phyloP scores from a whole-genome alignment of 345 rosid species.

The Noccaea caerulescens region DNA sequence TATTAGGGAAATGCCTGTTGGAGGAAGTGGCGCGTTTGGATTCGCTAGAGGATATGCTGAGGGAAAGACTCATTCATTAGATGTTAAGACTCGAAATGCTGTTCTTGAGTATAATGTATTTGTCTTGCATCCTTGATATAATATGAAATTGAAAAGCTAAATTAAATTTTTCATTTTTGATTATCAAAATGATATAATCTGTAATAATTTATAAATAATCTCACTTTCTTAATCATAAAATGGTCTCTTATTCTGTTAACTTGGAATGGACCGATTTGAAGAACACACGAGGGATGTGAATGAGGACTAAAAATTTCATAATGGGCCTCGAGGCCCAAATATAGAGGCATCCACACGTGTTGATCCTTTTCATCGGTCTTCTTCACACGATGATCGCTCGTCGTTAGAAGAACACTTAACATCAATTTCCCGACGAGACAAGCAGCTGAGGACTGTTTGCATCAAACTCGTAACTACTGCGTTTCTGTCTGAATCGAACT shows the following conservation, averaged over 20 bases:
- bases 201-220: no score
- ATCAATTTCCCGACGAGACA: constrained; percentile 23
- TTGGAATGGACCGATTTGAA: no score
- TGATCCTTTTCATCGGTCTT: constrained; percentile 3
- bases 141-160: background rate
- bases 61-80: constrained; percentile 45
- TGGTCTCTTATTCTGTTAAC: no score
- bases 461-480: background rate
- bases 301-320: no score
- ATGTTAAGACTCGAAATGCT: constrained; percentile 38
- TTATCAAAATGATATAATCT: no score
- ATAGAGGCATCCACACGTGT: constrained; percentile 6
- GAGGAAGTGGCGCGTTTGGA: constrained; percentile 63
- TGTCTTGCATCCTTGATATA: constrained; percentile 44
- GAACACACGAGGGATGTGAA: no score
- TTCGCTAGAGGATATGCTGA: constrained; percentile 58
- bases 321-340: constrained; percentile 33
- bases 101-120: constrained; percentile 50
- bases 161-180: no score
- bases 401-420: constrained; percentile 17
- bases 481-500: constrained; percentile 13
- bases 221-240: background rate
- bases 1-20: constrained; percentile 61
- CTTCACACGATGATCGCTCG: constrained; percentile 20
- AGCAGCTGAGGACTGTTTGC: constrained; percentile 12